These are phyloP conservation scores for Podochytrium sp. DNA, from an alignment of 192 early-diverging fungal genomes.

Conservation along the genomic window DNA sequence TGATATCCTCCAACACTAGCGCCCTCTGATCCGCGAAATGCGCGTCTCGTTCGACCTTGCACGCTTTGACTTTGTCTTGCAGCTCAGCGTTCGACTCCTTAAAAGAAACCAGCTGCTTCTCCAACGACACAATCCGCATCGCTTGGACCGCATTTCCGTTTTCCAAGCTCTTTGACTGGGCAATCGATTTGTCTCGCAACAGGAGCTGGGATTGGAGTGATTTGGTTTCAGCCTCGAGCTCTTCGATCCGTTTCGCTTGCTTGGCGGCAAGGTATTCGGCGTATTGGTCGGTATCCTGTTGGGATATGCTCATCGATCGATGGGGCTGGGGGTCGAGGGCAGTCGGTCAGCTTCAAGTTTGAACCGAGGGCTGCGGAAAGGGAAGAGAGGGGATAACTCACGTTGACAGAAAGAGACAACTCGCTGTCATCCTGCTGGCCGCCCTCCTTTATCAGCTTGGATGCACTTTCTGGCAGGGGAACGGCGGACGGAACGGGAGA, in stretches of 20 bases:
- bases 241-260: background rate
- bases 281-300: no score
- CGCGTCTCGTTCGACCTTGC: background rate
- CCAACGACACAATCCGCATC: background rate
- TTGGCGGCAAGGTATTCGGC: background rate
- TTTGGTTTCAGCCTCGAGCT: background rate
- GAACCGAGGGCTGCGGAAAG: no score
- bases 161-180: background rate
- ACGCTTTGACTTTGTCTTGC: background rate
- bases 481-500: no score
- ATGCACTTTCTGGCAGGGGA: no score
- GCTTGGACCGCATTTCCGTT: background rate
- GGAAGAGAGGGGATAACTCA: no score
- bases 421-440: no score
- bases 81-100: background rate
- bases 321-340: no score
- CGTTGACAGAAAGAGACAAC: no score
- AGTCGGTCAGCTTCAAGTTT: no score
- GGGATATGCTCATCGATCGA: no score
- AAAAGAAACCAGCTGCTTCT: background rate
- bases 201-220: background rate
- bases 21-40: background rate
- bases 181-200: conserved; percentile 3
- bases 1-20: conserved; percentile 23
- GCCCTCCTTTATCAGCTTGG: no score